Evolutionary conservation across 495 filamentous ascomycete species (phyloP), one percentile per base, ranked within the genome.

Genomic region (Annulohypoxylon stygium): DNA sequence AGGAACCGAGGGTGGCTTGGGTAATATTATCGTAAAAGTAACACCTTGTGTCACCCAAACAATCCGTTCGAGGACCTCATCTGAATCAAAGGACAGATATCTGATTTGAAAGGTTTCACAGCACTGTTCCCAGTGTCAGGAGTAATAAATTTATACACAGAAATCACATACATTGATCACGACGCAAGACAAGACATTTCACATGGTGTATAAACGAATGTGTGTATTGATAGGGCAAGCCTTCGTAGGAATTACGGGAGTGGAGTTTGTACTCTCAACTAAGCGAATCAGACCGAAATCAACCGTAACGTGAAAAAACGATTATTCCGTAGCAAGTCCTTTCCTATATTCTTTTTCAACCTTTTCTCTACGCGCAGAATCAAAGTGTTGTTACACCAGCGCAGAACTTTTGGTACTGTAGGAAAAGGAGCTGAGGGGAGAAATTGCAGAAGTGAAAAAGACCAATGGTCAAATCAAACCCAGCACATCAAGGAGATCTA

Each of bases 231-330:
- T 54, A 54, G 25, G 50, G 30, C 50, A 54, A 33, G 43, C 25
- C 25, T 54, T 54, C 33, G 16, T 39, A 18, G 16, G 34, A 18
- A 30, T 16, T 37, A 34, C 48, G 9, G 18, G 59, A 73, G 64
- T 64, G 61, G 64, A 73, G 43, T 69, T 57, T 47, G 16, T 59
- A 12, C 64, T 59, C 51, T 30, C 3, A 67, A 66, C 39, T 50
- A 30, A 55, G 55, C 3, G 33, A 61, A 58, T 30, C 43, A 67
- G 25, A 72, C 37, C 50, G 43, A 45, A 45, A 57, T 5, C 20
- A 48, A 57, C 36, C 47, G 5, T 26, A 12, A 1, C 47, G 55
- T 51, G 30, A 16, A 23, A 26, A 71, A 65, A 33, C 18, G 18
- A 66, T 39, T 25, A 48, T 25, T 26, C 36, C 36, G 16, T 65